Evolutionary conservation across 371 early-diverging fungal genomes (phyloP).

Genomic region (Ordospora colligata): DNA sequence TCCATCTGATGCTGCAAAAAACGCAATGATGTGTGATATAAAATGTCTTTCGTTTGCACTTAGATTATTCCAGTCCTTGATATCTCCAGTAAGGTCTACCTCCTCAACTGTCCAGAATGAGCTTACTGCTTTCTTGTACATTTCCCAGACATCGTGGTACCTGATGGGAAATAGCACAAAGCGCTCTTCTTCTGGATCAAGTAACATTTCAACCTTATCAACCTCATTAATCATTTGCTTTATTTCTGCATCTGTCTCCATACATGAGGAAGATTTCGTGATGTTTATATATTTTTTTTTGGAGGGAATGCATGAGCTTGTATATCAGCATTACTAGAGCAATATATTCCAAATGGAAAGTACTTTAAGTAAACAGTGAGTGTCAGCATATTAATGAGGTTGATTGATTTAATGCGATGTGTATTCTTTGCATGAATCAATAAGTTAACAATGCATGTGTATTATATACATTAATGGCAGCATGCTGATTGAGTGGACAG

Average conservation of each 20-base stretch:
- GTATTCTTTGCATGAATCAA: too few relatives aligned
- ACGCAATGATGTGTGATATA: constrained; percentile 88
- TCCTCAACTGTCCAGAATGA: constrained; percentile 99
- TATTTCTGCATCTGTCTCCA: not conserved
- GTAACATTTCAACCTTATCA: constrained; percentile 47
- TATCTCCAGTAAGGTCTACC: constrained; percentile 87
- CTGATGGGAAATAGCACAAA: constrained; percentile 60
- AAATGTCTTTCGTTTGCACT: constrained; percentile 84
- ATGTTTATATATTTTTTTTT: constrained; percentile 6
- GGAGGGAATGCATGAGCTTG: not conserved
- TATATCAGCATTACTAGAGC: too few relatives aligned
- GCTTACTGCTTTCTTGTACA: constrained; percentile 97
- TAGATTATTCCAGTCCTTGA: constrained; percentile 78
- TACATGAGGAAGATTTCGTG: too few relatives aligned
- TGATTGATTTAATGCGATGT: too few relatives aligned
- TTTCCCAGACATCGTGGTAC: constrained; percentile 72
- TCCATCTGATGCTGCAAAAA: constrained; percentile 98
- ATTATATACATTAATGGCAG: too few relatives aligned
- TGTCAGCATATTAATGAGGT: too few relatives aligned
- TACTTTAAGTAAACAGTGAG: too few relatives aligned
- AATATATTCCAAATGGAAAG: too few relatives aligned
- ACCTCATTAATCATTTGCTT: not conserved
- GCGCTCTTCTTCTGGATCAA: constrained; percentile 50
- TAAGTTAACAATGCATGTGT: too few relatives aligned
- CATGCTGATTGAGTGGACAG: too few relatives aligned